A percentile compares a stretch with the other conserved stretches of the same genome.
phyloP scores from a whole-genome alignment of 106 monocot genomes.

The Platanthera zijinensis region DNA sequence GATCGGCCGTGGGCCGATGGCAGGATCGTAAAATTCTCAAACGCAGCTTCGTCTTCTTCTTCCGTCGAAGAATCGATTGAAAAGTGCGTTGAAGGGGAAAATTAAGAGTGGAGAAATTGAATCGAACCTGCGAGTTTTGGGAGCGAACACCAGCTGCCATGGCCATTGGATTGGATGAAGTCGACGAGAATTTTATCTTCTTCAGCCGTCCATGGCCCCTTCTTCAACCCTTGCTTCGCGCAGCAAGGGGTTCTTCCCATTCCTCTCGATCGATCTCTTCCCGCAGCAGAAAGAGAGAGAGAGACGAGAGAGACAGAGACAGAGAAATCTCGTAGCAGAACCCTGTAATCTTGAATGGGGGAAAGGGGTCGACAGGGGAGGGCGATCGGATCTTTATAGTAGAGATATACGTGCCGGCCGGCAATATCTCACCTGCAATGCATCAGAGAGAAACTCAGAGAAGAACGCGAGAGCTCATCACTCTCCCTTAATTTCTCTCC shows the following conservation, averaged over 20 bases:
- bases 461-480: neutral
- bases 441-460: neutral
- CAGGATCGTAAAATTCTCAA: neutral
- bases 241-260: conserved; percentile 55
- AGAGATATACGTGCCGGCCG: neutral
- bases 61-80: neutral
- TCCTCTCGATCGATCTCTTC: neutral
- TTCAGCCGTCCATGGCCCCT: conserved; percentile 47
- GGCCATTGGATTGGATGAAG: conserved; percentile 42
- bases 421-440: conserved; percentile 2
- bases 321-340: too few relatives aligned
- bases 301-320: too few relatives aligned
- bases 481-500: neutral
- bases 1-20: neutral
- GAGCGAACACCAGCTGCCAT: conserved; percentile 51
- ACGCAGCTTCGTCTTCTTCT: neutral
- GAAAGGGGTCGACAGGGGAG: neutral
- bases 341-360: neutral
- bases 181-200: conserved; percentile 52
- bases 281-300: too few relatives aligned
- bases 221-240: conserved; percentile 50
- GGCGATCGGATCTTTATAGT: neutral
- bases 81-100: neutral
- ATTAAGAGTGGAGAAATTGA: neutral
- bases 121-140: conserved; percentile 41